Conservation (phyloP, 2,329 filamentous ascomycete genomes). For the Pseudogymnoascus sp. region DNA sequence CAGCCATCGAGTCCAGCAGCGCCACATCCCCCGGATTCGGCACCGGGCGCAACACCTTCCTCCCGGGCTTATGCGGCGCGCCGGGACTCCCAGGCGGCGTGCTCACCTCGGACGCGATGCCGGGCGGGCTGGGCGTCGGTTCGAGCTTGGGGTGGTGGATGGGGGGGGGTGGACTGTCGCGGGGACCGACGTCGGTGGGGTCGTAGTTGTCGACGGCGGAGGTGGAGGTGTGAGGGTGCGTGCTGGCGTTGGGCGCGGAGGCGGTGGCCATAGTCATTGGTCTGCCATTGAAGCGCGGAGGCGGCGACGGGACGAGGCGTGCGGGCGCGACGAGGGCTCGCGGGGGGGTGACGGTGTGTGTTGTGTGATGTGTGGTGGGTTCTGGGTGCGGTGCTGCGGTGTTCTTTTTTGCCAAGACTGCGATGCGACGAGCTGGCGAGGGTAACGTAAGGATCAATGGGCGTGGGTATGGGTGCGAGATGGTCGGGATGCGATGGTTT, state of each 20-base stretch:
- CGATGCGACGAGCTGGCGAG: not conserved
- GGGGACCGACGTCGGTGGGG: conserved; percentile 42
- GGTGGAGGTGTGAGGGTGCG: conserved; percentile 15
- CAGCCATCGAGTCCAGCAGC: conserved; percentile 58
- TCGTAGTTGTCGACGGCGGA: conserved; percentile 36
- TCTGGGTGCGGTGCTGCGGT: no score
- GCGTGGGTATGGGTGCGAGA: not conserved
- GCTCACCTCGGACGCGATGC: conserved; percentile 41
- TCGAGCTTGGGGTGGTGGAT: conserved; percentile 40
- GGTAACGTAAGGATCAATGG: not conserved
- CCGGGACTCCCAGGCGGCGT: conserved; percentile 30
- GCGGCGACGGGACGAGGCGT: not conserved
- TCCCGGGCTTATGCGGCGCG: conserved; percentile 41
- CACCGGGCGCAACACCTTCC: conserved; percentile 46
- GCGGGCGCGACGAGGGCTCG: not conserved
- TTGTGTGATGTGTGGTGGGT: not conserved
- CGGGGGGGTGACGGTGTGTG: not conserved
- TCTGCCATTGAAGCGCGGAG: conserved; percentile 7
- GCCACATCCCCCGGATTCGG: conserved; percentile 59
- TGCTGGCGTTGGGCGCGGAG: conserved; percentile 18
- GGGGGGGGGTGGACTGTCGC: conserved; percentile 37
- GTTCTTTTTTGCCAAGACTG: not conserved
- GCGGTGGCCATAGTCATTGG: conserved; percentile 31
- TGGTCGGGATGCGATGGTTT: not conserved
- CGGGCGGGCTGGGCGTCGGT: conserved; percentile 46